Conservation (phyloP, 129 eudicot species). For the Calendula officinalis region DNA sequence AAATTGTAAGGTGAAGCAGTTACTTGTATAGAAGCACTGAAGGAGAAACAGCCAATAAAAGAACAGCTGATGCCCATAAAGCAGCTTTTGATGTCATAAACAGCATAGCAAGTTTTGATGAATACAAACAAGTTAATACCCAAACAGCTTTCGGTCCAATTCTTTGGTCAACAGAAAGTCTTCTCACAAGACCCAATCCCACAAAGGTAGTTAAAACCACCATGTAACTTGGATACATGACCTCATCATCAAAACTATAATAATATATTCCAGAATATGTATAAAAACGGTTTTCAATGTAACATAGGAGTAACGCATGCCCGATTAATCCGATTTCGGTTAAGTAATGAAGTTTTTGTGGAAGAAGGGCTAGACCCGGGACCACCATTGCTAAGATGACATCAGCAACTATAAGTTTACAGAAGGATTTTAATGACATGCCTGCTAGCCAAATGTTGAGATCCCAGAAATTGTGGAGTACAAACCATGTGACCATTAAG, state of each 20-base stretch:
- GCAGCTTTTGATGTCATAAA: constrained; percentile 85
- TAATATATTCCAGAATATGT: constrained; percentile 81
- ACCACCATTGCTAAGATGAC: constrained; percentile 84
- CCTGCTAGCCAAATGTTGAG: constrained; percentile 97
- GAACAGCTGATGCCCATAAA: constrained; percentile 83
- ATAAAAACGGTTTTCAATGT: constrained; percentile 82
- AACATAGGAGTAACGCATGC: constrained; percentile 86
- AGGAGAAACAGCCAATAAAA: constrained; percentile 88
- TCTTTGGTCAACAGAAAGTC: constrained; percentile 71
- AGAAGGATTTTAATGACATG: constrained; percentile 89
- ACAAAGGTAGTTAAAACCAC: constrained; percentile 73
- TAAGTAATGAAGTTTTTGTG: constrained; percentile 69
- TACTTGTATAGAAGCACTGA: constrained; percentile 95
- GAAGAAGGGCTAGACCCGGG: constrained; percentile 94
- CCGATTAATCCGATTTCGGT: constrained; percentile 74
- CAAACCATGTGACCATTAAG: constrained; percentile 87
- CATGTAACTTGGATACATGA: constrained; percentile 97
- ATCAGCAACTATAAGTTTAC: constrained; percentile 86
- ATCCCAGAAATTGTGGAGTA: constrained; percentile 88
- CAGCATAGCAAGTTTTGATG: constrained; percentile 78
- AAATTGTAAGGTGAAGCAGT: constrained; percentile 17
- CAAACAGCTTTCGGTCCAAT: constrained; percentile 89
- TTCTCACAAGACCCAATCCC: constrained; percentile 83
- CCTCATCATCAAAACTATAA: constrained; percentile 93
- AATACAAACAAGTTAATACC: constrained; percentile 80